Evolutionary conservation across 1,284 basidiomycete species (phyloP), one percentile per base, ranked within the genome.

Genomic region (Pseudomicrostroma phylloplanum): DNA sequence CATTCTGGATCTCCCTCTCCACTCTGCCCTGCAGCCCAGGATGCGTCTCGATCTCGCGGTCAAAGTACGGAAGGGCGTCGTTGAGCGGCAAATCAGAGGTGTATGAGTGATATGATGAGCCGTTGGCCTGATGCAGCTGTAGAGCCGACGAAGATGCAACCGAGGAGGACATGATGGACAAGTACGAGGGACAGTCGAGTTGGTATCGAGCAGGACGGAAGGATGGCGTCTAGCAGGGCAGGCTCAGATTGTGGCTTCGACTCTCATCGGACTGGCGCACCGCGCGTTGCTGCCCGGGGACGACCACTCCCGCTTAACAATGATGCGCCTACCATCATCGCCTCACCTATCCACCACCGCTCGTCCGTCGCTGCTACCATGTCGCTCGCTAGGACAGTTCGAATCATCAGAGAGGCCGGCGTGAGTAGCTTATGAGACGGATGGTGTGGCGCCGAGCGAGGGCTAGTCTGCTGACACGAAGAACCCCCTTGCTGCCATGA

Each of bases 61-160:
- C 93, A 75, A 91, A 92, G 81, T 96, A 96, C 13, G 93, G 91
- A 62, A 96, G 83, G 23, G 91, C 90, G 80, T 96, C 92, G 51
- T 26, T 54, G 21, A 54, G 21, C 2, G 51, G 51, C 51, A 54
- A 19, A 13, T 54, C 51, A 19, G 25, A 15, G 51, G 15, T 17
- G 43, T 48, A 48, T 21, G 43, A 21, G 12, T 48, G 43, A 13
- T n/a, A 48, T 6, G 43, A 48, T 6, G 15, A 17, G 43, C 43
- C 43, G 12, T 48, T 48, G 15, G 43, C 21, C 9, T 17, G 19
- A 48, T 9, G 30, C 30, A 36, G 30, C 30, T 36, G 30, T 17
- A 48, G 12, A 48, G 43, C 21, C 6, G 43, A 48, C 43, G 43
- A 48, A 48, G 12, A 48, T 13, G 43, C 43, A 6, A 48, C 43